Percentiles rank a stretch among this genome's conserved stretches.
phyloP scores from a whole-genome alignment of 2,329 filamentous ascomycete species.

The Polychaeton citri region DNA sequence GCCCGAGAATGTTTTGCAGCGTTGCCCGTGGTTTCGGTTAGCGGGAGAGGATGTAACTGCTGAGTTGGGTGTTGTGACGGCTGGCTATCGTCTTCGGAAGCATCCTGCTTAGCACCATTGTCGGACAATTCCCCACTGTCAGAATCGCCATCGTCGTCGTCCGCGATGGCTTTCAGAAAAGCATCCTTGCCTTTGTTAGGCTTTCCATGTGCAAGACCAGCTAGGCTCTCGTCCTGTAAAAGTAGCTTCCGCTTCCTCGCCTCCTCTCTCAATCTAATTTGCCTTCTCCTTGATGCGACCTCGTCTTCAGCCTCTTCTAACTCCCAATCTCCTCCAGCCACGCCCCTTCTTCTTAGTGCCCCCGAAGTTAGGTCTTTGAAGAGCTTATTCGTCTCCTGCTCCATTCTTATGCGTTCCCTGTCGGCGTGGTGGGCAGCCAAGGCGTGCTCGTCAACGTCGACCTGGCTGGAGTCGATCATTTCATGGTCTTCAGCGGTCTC shows the following conservation, averaged over 20 bases:
- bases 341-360: slow-evolving; percentile 64
- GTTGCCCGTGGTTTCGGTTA: slow-evolving; percentile 18
- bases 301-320: slow-evolving; percentile 79
- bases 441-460: slow-evolving; percentile 66
- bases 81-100: slow-evolving; percentile 17
- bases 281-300: slow-evolving; percentile 54
- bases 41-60: slow-evolving; percentile 3
- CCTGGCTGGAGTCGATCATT: slow-evolving; percentile 75
- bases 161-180: slow-evolving; percentile 82
- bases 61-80: slow-evolving; percentile 8
- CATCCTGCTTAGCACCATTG: slow-evolving; percentile 29
- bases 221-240: slow-evolving; percentile 76
- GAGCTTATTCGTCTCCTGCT: slow-evolving; percentile 78
- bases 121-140: slow-evolving; percentile 65
- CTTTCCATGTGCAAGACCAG: slow-evolving; percentile 49
- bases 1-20: slow-evolving; percentile 9
- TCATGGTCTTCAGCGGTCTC: slow-evolving; percentile 62
- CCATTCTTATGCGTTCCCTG: slow-evolving; percentile 65
- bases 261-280: slow-evolving; percentile 77
- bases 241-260: slow-evolving; percentile 84
- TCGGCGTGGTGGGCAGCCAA: slow-evolving; percentile 79
- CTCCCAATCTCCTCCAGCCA: slow-evolving; percentile 44
- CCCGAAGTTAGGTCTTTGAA: slow-evolving; percentile 89
- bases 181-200: slow-evolving; percentile 59
- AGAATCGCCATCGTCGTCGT: slow-evolving; percentile 48